Evolutionary conservation across 352 stramenopile genomes (phyloP).

Genomic region (Globisporangium polare): DNA sequence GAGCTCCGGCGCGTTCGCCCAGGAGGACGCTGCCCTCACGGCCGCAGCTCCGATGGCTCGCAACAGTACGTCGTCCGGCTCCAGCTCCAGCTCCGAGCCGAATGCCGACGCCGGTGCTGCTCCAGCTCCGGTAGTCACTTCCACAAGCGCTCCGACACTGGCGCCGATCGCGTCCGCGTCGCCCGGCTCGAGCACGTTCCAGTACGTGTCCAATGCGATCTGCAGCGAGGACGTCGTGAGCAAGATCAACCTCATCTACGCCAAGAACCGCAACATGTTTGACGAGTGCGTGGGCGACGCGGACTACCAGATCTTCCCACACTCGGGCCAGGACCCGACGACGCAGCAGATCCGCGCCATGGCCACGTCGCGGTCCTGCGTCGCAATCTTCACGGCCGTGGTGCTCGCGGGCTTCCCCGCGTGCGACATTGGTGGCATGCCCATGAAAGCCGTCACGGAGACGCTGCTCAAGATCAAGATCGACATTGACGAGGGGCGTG

Average conservation of each 20-base stretch:
- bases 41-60: neutral
- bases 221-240: conserved; percentile 39
- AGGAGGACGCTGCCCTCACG: neutral
- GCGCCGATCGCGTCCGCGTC: conserved; percentile 28
- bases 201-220: conserved; percentile 30
- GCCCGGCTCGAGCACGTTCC: conserved; percentile 45
- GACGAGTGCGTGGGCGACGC: conserved; percentile 47
- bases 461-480: conserved; percentile 62
- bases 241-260: conserved; percentile 49
- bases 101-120: neutral
- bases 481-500: conserved; percentile 23
- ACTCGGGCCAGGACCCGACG: conserved; percentile 39
- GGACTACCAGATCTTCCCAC: conserved; percentile 65
- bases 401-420: conserved; percentile 41
- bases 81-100: neutral
- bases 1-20: neutral
- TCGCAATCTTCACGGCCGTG: conserved; percentile 55
- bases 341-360: conserved; percentile 48
- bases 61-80: neutral
- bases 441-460: conserved; percentile 42
- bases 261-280: conserved; percentile 51
- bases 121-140: neutral
- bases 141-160: conserved; percentile 24
- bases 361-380: conserved; percentile 38
- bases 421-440: conserved; percentile 48